phyloP scores from a whole-genome alignment of 2,329 filamentous ascomycete species.

The Xylariales sp. region DNA sequence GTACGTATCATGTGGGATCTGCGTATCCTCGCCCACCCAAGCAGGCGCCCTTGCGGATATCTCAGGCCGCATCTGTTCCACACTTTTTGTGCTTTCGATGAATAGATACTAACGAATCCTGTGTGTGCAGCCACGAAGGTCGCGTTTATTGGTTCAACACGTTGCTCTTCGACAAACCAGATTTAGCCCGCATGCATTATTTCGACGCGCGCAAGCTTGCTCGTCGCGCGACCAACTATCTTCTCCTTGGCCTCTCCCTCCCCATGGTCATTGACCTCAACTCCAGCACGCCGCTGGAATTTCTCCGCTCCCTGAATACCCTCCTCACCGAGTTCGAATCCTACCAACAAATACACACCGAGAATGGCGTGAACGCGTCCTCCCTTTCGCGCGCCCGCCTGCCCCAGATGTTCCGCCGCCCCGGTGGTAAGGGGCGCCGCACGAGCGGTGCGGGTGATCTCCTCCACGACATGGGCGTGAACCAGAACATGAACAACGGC shows the following conservation, averaged over 20 bases:
- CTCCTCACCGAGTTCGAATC: conserved; percentile 89
- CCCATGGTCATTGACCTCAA: conserved; percentile 87
- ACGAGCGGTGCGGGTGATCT: conserved; percentile 43
- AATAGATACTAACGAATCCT: not conserved
- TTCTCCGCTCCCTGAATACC: conserved; percentile 79
- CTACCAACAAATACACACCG: conserved; percentile 82
- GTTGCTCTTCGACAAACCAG: conserved; percentile 79
- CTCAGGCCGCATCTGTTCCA: too few species aligned
- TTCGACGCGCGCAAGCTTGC: conserved; percentile 81
- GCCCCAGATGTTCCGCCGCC: conserved; percentile 77
- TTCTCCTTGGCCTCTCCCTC: conserved; percentile 87
- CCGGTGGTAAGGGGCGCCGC: conserved; percentile 52
- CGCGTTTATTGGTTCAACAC: conserved; percentile 99
- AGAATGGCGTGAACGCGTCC: conserved; percentile 64
- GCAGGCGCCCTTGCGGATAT: too few species aligned
- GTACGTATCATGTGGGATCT: conserved; percentile 56
- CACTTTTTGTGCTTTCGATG: too few species aligned
- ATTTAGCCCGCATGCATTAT: conserved; percentile 78
- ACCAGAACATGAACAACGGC: conserved; percentile 10
- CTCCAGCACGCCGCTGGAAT: conserved; percentile 74
- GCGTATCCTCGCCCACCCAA: too few species aligned
- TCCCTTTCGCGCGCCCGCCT: conserved; percentile 75
- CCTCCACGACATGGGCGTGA: conserved; percentile 12
- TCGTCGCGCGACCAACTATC: conserved; percentile 87
- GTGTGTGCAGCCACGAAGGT: conserved; percentile 79